These are phyloP conservation scores for Durusdinium trenchii DNA, from an alignment of 73 alveolate genomes.

Conservation along the genomic window DNA sequence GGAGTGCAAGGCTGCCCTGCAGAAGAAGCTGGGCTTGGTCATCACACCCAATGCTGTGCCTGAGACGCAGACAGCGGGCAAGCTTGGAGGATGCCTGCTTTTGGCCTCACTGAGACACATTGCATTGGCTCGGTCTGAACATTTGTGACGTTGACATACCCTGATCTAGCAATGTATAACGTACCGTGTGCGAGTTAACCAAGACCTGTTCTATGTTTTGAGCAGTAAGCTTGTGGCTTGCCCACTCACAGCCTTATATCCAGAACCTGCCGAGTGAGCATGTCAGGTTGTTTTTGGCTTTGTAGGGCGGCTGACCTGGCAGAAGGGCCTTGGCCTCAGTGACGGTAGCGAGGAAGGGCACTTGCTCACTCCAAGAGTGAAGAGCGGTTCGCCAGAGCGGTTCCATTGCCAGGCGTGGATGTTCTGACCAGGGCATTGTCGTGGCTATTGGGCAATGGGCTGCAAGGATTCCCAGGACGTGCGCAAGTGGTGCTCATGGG, in stretches of 20 bases:
- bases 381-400: too few relatives aligned
- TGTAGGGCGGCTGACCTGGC: constrained; percentile 93
- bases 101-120: background rate
- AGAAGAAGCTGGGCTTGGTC: constrained; percentile 52
- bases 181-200: too few relatives aligned
- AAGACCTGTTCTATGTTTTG: background rate
- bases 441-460: constrained; percentile 61
- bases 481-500: constrained; percentile 73
- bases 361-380: too few relatives aligned
- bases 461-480: constrained; percentile 23
- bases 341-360: too few relatives aligned
- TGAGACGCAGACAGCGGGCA: background rate
- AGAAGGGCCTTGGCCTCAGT: too few relatives aligned
- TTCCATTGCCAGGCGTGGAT: constrained; percentile 19
- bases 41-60: constrained; percentile 24
- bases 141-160: too few relatives aligned
- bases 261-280: background rate
- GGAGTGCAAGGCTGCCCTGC: constrained; percentile 65
- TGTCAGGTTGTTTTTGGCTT: constrained; percentile 59
- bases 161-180: too few relatives aligned
- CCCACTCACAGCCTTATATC: background rate
- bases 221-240: background rate
- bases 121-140: too few relatives aligned
- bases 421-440: constrained; percentile 39
- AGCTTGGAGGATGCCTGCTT: background rate